phyloP scores from a whole-genome alignment of 148 eudicot species.

The Amaranthus hypochondriacus region DNA sequence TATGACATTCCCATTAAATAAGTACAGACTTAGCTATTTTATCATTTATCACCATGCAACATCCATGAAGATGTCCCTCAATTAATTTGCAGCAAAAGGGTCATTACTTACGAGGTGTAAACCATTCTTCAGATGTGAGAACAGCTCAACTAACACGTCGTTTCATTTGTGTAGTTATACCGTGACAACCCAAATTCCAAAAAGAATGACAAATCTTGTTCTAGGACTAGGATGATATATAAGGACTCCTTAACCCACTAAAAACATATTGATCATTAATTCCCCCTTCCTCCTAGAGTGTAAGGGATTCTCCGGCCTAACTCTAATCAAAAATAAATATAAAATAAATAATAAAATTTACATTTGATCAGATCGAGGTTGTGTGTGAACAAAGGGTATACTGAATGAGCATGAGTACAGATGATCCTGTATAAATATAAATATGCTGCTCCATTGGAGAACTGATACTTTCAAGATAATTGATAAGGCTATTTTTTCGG shows the following conservation, averaged over 20 bases:
- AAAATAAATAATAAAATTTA: too few species aligned
- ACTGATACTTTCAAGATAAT: background rate
- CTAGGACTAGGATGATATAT: background rate
- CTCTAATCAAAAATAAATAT: too few species aligned
- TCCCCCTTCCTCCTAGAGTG: too few species aligned
- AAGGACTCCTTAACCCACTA: background rate
- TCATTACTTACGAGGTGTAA: background rate
- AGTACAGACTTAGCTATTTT: background rate
- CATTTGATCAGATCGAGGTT: background rate
- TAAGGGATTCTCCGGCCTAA: too few species aligned
- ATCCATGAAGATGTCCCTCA: background rate
- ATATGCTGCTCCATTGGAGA: background rate
- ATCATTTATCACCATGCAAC: background rate
- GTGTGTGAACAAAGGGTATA: background rate
- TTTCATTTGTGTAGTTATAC: background rate
- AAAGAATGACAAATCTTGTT: background rate
- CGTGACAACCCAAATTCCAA: background rate
- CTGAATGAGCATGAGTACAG: background rate
- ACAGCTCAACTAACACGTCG: background rate
- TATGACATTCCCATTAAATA: constrained; percentile 10
- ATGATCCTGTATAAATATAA: background rate
- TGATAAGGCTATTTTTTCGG: background rate
- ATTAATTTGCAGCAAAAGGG: constrained; percentile 1
- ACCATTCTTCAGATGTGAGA: background rate
- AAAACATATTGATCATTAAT: background rate